A percentile compares a stretch with the other conserved stretches of the same genome.
Conservation (phyloP, 352 stramenopile genomes). For the Peronospora farinosa region DNA sequence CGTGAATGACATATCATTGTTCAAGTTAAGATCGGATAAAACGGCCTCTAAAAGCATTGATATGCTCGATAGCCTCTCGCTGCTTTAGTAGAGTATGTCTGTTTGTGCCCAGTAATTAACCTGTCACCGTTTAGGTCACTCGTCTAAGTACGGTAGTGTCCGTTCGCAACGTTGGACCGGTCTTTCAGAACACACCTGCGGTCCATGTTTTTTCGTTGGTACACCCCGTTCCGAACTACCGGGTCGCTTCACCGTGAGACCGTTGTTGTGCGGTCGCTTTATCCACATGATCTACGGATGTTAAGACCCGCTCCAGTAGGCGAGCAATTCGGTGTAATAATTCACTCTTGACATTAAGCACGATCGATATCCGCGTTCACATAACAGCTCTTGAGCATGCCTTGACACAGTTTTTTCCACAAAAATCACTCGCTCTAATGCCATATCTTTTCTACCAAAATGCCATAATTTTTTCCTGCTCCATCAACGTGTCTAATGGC, state of each 20-base stretch:
- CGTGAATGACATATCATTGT: conserved; percentile 21
- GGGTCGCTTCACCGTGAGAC: conserved; percentile 55
- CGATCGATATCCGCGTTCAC: conserved; percentile 87
- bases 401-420: conserved; percentile 86
- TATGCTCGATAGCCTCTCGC: conserved; percentile 89
- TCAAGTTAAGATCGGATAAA: conserved; percentile 83
- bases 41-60: conserved; percentile 93
- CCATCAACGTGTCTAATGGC: conserved; percentile 91
- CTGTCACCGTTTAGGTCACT: conserved; percentile 92
- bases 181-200: conserved; percentile 27
- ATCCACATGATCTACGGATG: conserved; percentile 90
- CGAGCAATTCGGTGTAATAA: conserved; percentile 90
- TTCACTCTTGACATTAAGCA: conserved; percentile 91
- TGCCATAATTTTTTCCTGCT: conserved; percentile 97
- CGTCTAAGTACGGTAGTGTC: conserved; percentile 91
- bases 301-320: conserved; percentile 89
- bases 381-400: conserved; percentile 90
- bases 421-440: conserved; percentile 93
- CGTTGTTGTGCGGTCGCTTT: conserved; percentile 36
- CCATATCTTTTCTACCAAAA: conserved; percentile 94
- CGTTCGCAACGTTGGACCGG: conserved; percentile 31
- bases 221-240: conserved; percentile 35
- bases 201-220: conserved; percentile 25
- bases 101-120: conserved; percentile 88
- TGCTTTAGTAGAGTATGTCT: conserved; percentile 86